Percentiles rank a stretch among this genome's conserved stretches.
phyloP scores from a whole-genome alignment of 2,329 filamentous ascomycete species.

The Dothideomycetidae sp. region DNA sequence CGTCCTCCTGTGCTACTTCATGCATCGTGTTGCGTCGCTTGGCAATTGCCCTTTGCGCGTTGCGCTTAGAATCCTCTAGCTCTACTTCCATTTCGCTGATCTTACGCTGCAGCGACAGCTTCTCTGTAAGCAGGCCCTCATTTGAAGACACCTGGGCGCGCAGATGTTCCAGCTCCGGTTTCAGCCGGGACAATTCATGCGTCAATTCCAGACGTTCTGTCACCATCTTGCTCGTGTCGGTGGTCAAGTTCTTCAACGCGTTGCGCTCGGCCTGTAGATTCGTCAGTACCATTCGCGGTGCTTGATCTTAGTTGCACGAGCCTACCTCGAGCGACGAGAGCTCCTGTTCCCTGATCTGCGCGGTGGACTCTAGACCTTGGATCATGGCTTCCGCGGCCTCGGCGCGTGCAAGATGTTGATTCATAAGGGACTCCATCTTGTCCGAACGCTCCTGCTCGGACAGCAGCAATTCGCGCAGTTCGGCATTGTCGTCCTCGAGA shows the following conservation, averaged over 20 bases:
- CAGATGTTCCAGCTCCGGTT: conserved; percentile 49
- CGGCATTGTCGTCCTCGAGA: conserved; percentile 60
- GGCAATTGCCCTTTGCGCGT: conserved; percentile 42
- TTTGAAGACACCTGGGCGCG: conserved; percentile 45
- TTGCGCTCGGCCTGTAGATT: conserved; percentile 50
- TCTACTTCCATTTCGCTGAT: conserved; percentile 64
- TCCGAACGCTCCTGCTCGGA: conserved; percentile 47
- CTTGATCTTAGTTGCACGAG: no score
- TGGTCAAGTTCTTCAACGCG: conserved; percentile 50
- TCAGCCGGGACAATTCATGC: conserved; percentile 44
- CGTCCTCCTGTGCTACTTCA: conserved; percentile 29
- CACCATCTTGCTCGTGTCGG: conserved; percentile 56
- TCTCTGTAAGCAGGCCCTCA: conserved; percentile 60
- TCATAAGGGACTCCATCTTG: conserved; percentile 36
- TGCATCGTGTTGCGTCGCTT: conserved; percentile 37
- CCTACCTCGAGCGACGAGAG: conserved; percentile 42
- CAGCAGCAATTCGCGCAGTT: conserved; percentile 48
- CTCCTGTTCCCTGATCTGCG: conserved; percentile 39
- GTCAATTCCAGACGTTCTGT: conserved; percentile 49
- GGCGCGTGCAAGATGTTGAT: conserved; percentile 33
- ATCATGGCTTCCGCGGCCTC: conserved; percentile 33
- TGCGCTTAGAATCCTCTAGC: conserved; percentile 67
- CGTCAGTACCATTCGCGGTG: not conserved
- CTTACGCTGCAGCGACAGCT: conserved; percentile 65
- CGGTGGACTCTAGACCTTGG: conserved; percentile 35